Evolutionary conservation across 2,329 filamentous ascomycete species (phyloP), one percentile per base, ranked within the genome.

Genomic region (Fusarium sp.): DNA sequence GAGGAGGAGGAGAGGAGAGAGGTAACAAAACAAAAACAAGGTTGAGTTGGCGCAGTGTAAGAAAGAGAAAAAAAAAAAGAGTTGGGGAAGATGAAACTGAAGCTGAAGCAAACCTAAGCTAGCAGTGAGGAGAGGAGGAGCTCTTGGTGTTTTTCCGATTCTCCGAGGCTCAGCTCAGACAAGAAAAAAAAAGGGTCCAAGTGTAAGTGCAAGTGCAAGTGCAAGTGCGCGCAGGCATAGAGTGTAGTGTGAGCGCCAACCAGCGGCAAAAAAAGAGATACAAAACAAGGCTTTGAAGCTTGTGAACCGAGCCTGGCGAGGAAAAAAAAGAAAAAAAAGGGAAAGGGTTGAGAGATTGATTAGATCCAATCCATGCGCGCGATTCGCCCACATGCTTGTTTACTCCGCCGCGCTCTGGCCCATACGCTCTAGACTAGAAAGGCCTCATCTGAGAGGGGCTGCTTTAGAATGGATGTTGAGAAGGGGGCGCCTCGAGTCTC

Each of bases 331-430:
- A 58, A 58, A 49, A 5, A 46, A 46, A 46, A 46, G 42, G 42
- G 42, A 46, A 46, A 46, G 42, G 42, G 42, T 58, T 55, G 34
- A 65, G 33, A 69, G 69, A 71, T 71, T 69, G 69, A 71, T 71
- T 71, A 71, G 69, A 71, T 71, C 54, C 62, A 71, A 60, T 69
- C 40, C 50, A 36, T 61, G 36, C 34, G 44, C 49, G 31, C 54
- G 50, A 69, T 67, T 64, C 65, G 65, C 57, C 65, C 54, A 69
- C 29, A 71, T 69, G 69, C 49, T 59, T 34, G 34, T 10, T 34
- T 20, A 36, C 58, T 56, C 65, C 50, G 42, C 33, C 23, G 36
- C 61, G 54, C 61, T 65, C 61, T 65, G 38, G 61, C 29, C 46
- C 55, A 33, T 57, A 27, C 42, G 50, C 38, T 50, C 58, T 25